Evolutionary conservation across 768 basidiomycete species (phyloP).

Genomic region (Mycena galericulata): DNA sequence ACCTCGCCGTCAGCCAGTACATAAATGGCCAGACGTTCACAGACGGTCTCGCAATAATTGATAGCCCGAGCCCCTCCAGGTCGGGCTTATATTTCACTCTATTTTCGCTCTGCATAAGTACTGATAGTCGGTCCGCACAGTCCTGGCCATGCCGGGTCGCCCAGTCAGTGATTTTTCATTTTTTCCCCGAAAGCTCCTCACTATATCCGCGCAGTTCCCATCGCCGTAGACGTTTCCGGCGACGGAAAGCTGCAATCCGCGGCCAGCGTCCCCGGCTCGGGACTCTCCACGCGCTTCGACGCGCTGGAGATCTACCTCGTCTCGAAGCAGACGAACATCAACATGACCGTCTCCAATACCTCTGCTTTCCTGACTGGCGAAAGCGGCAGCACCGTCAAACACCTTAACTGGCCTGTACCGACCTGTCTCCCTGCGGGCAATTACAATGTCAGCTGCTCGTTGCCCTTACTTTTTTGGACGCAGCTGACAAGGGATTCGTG

Average conservation of each 20-base stretch:
- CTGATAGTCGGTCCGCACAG: neutral
- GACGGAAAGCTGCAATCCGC: constrained; percentile 54
- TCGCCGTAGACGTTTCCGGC: constrained; percentile 51
- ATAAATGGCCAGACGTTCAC: constrained; percentile 22
- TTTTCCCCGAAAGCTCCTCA: too few species aligned
- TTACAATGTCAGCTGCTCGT: constrained; percentile 53
- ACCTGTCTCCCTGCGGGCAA: constrained; percentile 52
- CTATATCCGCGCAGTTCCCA: constrained; percentile 3
- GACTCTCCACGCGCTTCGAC: constrained; percentile 50
- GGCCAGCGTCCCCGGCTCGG: constrained; percentile 50
- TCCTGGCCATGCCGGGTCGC: constrained; percentile 25
- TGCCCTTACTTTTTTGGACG: neutral
- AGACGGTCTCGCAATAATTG: constrained; percentile 22
- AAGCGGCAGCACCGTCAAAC: constrained; percentile 55
- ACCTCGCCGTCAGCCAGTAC: neutral
- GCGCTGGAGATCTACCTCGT: constrained; percentile 57
- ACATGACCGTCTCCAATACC: constrained; percentile 54
- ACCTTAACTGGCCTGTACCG: constrained; percentile 54
- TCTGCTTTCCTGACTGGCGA: constrained; percentile 52
- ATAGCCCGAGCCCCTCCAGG: constrained; percentile 7
- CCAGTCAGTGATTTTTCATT: too few species aligned
- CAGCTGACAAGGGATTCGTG: neutral
- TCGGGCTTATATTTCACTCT: neutral
- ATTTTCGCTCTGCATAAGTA: too few species aligned
- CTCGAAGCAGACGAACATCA: constrained; percentile 50